phyloP scores from a whole-genome alignment of 768 basidiomycete genomes.

The Kwoniella dendrophila region DNA sequence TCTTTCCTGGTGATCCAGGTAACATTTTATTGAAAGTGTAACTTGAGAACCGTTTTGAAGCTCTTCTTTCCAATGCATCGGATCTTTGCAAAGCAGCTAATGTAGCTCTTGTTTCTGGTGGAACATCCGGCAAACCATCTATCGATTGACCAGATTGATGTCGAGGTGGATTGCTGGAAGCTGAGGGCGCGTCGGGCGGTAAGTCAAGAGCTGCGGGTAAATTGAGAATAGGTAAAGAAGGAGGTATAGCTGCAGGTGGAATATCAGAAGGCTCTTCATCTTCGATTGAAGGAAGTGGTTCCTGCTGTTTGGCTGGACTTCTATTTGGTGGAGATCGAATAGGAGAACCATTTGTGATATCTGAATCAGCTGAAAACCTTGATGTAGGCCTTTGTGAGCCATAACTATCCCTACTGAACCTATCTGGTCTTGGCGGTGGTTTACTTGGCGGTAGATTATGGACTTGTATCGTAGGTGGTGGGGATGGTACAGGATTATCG shows the following conservation, averaged over 20 bases:
- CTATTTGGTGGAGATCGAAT: conserved; percentile 31
- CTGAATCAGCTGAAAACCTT: conserved; percentile 49
- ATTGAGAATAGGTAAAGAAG: conserved; percentile 28
- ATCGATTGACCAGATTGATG: conserved; percentile 9
- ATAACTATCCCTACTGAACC: conserved; percentile 43
- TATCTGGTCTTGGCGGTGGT: conserved; percentile 40
- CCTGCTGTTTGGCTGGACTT: conserved; percentile 22
- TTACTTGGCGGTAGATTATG: conserved; percentile 7
- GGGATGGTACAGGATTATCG: conserved; percentile 31
- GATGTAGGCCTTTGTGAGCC: conserved; percentile 37
- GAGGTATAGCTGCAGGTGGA: not conserved
- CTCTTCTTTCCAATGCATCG: conserved; percentile 83
- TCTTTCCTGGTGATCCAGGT: conserved; percentile 59
- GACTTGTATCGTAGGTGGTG: conserved; percentile 23
- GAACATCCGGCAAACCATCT: conserved; percentile 23
- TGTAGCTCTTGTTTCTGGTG: conserved; percentile 60
- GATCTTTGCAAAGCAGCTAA: conserved; percentile 85
- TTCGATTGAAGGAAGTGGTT: conserved; percentile 14
- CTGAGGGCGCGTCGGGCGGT: not conserved
- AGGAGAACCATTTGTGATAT: conserved; percentile 43
- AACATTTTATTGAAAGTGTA: conserved; percentile 94
- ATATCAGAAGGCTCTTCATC: not conserved
- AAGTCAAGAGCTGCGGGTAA: conserved; percentile 25
- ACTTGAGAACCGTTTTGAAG: conserved; percentile 91
- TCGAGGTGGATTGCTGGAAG: not conserved